Evolutionary conservation across 352 stramenopile genomes (phyloP), one percentile per base, ranked within the genome.

Genomic region (Phytophthora idaei): DNA sequence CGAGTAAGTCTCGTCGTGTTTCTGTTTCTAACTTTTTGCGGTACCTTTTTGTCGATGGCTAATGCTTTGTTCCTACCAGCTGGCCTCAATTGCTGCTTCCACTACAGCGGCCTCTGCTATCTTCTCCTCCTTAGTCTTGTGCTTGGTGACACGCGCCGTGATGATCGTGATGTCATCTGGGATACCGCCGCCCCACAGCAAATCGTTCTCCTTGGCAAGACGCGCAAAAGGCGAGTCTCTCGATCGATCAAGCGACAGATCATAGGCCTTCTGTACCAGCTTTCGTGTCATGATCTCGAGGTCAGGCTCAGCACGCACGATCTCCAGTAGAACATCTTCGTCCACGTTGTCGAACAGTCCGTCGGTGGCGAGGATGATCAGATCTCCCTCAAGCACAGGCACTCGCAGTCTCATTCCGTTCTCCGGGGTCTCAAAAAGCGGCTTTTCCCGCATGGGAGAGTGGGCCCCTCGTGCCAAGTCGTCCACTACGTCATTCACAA

Each of bases 131-230:
- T 69, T 61, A 21, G 64, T 71, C 54, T 73, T 78, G 54, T 81
- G 74, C 49, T 87, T 87, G 5, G 69, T 73, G 21, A 92, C 83
- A 15, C 84, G 81, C 12, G 85, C 81, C 3, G 81, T 76, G 61
- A 91, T 90, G 67, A 93, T 87, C 5, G 86, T 93, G 55, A 95
- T 92, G 71, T 98, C 90, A 65, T 98, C 90, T 2, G 90, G 90
- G 85, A 97, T 96, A 21, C 94, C 97, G 58, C 97, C 97, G 27
- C 83, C 81, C 95, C 96, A 99, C 76, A 99, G 90, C 32, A 99
- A 97, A 73, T 99, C 97, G 82, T 99, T 99, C 49, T 99, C 97
- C 72, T 99, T 99, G 7, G 97, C 97, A 39, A 99, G 79, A 4
- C 98, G 82, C 11, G 97, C 96, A 85, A 99, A 99, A 5, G 97